Conservation (phyloP, 352 stramenopile genomes). For the Pythium brassicae region DNA sequence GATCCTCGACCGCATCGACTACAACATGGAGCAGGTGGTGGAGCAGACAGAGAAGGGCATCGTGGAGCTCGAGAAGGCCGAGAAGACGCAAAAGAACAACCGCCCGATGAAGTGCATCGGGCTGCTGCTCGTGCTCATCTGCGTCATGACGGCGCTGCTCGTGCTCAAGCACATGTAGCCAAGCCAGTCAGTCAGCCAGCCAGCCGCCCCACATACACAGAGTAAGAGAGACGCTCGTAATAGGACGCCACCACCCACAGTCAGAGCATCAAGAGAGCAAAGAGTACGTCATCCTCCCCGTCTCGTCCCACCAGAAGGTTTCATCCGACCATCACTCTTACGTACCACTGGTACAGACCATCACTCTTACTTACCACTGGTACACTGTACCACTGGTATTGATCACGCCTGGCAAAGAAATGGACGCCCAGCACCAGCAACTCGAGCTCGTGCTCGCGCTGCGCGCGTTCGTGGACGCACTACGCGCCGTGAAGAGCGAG, state of each 20-base stretch:
- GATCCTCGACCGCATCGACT: constrained; percentile 99
- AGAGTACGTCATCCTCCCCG: too few relatives aligned
- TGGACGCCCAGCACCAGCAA: constrained; percentile 46
- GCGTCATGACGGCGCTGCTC: constrained; percentile 90
- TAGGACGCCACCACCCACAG: too few relatives aligned
- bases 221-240: too few relatives aligned
- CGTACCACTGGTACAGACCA: too few relatives aligned
- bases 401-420: constrained; percentile 43
- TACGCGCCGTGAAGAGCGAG: constrained; percentile 45
- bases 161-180: constrained; percentile 90
- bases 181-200: too few relatives aligned
- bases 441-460: constrained; percentile 48
- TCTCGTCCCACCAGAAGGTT: too few relatives aligned
- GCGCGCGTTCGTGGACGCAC: constrained; percentile 60
- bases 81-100: constrained; percentile 97
- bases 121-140: constrained; percentile 90
- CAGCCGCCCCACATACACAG: too few relatives aligned
- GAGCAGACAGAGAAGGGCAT: constrained; percentile 99
- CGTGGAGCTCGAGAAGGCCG: constrained; percentile 98
- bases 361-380: too few relatives aligned
- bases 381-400: background rate
- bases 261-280: too few relatives aligned
- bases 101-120: constrained; percentile 95
- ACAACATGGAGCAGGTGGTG: constrained; percentile 99
- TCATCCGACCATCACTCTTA: too few relatives aligned